Evolutionary conservation across 345 rosid species (phyloP).

Genomic region (Physaria fendleri): DNA sequence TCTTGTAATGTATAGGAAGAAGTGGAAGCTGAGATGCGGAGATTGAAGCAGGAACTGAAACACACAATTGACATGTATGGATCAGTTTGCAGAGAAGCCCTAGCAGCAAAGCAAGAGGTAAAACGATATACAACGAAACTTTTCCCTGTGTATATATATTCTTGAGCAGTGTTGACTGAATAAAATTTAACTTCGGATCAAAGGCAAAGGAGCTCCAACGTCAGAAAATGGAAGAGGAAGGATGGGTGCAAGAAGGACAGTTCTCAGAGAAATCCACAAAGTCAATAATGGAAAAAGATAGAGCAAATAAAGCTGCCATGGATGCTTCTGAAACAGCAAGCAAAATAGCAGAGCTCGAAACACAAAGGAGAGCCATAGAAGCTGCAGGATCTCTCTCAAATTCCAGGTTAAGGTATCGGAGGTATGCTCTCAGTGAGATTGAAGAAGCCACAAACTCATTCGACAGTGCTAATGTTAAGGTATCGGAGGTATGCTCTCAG

Average conservation of each 20-base stretch:
- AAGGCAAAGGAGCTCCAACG: constrained; percentile 76
- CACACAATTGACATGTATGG: constrained; percentile 81
- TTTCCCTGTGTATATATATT: not conserved
- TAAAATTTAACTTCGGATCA: not conserved
- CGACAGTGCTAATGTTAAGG: constrained; percentile 36
- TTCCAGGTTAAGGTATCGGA: constrained; percentile 48
- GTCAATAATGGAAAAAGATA: constrained; percentile 52
- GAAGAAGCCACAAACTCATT: constrained; percentile 72
- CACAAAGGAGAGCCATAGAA: constrained; percentile 45
- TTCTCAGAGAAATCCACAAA: constrained; percentile 60
- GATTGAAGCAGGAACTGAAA: constrained; percentile 72
- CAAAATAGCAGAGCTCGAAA: constrained; percentile 53
- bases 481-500: constrained; percentile 69
- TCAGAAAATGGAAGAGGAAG: constrained; percentile 57
- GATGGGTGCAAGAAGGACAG: constrained; percentile 48
- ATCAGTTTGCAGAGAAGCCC: constrained; percentile 83
- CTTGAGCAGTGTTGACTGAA: constrained; percentile 2
- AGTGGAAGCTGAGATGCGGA: constrained; percentile 78
- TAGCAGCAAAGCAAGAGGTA: constrained; percentile 78
- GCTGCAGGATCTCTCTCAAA: constrained; percentile 24
- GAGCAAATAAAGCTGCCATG: constrained; percentile 48
- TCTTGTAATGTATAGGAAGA: constrained; percentile 45
- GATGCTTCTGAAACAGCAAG: constrained; percentile 66
- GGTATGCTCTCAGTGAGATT: constrained; percentile 70
- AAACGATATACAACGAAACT: not conserved